Evolutionary conservation across 2,329 filamentous ascomycete species (phyloP).

Genomic region (Monilinia polystroma): DNA sequence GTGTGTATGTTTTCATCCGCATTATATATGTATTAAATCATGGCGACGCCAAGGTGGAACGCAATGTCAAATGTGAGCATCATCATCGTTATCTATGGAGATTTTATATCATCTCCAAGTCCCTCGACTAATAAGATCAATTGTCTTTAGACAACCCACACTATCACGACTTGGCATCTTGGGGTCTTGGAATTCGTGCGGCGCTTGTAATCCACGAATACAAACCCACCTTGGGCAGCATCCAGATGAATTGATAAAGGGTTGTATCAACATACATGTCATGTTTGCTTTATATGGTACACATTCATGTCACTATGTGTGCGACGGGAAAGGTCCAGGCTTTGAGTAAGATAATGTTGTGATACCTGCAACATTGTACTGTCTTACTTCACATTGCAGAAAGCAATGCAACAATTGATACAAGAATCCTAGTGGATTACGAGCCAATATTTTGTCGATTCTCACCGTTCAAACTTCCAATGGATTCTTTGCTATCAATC

Average conservation of each 20-base stretch:
- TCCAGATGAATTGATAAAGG: not conserved
- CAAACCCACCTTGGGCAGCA: constrained; percentile 13
- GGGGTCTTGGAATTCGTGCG: constrained; percentile 4
- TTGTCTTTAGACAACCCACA: not conserved
- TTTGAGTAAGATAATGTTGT: constrained; percentile 13
- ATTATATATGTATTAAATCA: not conserved
- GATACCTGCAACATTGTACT: constrained; percentile 6
- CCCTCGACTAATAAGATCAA: not conserved
- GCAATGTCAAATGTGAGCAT: not conserved
- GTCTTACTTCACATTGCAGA: constrained; percentile 17
- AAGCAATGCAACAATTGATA: constrained; percentile 10
- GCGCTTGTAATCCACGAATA: not conserved
- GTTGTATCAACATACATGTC: not conserved
- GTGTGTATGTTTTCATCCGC: not conserved
- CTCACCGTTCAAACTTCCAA: not conserved
- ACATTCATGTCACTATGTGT: not conserved
- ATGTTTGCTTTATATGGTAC: not conserved
- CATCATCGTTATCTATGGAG: constrained; percentile 10
- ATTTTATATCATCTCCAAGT: not conserved
- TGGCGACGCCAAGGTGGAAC: not conserved
- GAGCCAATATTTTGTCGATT: not conserved
- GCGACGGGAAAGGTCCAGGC: not conserved
- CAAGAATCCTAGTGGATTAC: constrained; percentile 8
- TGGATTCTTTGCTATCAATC: not conserved
- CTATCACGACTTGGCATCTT: constrained; percentile 7